Base-by-base conservation (phyloP, 176 grass and related monocot species). In the Oryza coarctata region DNA sequence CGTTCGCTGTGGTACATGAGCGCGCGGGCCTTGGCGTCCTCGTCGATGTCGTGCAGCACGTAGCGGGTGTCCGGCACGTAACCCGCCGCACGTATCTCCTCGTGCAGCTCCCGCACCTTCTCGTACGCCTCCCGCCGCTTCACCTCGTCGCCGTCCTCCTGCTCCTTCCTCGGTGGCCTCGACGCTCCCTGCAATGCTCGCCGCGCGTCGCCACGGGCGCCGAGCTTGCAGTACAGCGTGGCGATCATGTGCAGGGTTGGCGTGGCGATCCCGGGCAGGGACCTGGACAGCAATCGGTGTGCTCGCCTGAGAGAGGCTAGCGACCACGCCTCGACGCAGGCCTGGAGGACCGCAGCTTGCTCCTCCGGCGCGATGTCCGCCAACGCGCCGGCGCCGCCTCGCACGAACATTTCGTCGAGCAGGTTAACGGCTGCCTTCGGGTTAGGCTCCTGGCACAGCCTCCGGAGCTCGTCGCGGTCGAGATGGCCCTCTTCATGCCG, bases 1-100 rank as follows among this genome's bases (percentile, higher is more conserved):
- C 92, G 91, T 84, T 98, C 92, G 80, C 95, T 98, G 80, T 98
- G 90, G 87, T 98, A 91, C 95, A 98, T 91, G 34, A 94, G 86
- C 17, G 95, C 92, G 49, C 94, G 84, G 29, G 68, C 86, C 88
- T 98, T 98, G 41, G 95, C 88, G 40, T 18, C 88, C 85, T 93
- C 92, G 72, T 89, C 92, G 23, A 98, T 26, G 83, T 93, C 92
- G 70, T 94, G 95, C 76, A 98, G 80, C 67, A 94, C 92, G 55
- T 82, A 79, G 25, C 83, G 70, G 31, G 95, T 94, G 89, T 98
- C 92, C 18, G 92, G 95, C 61, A 93, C 86, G 83, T 94, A 98
- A 23, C 92, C 95, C 5, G 68, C 80, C 7, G 84, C 88, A 30
- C 92, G 83, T 50, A 98, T 98, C 89, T 88, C 60, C 58, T 84